Conservation (phyloP, 352 stramenopile species). For the Saprolegnia parasitica region DNA sequence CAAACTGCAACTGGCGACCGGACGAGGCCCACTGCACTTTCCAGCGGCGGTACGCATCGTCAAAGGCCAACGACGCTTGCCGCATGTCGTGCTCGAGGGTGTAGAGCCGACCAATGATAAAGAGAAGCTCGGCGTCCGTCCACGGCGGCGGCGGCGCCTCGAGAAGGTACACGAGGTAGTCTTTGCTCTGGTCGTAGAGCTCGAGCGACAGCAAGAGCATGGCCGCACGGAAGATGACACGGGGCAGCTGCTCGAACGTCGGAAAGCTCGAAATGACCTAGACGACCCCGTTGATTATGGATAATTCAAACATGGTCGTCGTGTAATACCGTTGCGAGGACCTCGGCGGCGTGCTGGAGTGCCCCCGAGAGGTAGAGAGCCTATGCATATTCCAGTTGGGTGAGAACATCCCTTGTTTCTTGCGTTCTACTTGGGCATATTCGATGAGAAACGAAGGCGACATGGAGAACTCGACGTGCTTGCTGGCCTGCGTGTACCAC, state of each 20-base stretch:
- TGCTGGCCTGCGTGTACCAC: constrained; percentile 37
- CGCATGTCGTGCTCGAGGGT: constrained; percentile 44
- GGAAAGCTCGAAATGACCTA: constrained; percentile 61
- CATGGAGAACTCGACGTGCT: constrained; percentile 43
- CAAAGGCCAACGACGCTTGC: constrained; percentile 56
- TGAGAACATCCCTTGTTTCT: neutral
- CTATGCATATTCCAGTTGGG: neutral
- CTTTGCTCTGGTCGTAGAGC: constrained; percentile 57
- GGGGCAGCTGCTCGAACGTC: constrained; percentile 39
- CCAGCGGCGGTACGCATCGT: constrained; percentile 58
- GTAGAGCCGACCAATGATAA: constrained; percentile 55
- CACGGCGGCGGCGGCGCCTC: constrained; percentile 49
- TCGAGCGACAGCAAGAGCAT: constrained; percentile 55
- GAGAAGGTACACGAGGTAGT: constrained; percentile 62
- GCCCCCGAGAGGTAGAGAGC: constrained; percentile 43
- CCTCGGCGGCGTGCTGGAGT: constrained; percentile 45
- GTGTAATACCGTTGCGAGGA: constrained; percentile 37
- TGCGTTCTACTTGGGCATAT: constrained; percentile 36
- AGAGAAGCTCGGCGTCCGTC: constrained; percentile 48
- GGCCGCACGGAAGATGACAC: constrained; percentile 65
- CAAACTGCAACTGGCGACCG: constrained; percentile 31
- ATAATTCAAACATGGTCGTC: too few relatives aligned
- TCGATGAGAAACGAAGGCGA: constrained; percentile 60
- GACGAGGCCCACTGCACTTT: constrained; percentile 28
- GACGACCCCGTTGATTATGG: too few relatives aligned